Evolutionary conservation across 164 flowering plant genomes (phyloP).

Genomic region (Sedum album): DNA sequence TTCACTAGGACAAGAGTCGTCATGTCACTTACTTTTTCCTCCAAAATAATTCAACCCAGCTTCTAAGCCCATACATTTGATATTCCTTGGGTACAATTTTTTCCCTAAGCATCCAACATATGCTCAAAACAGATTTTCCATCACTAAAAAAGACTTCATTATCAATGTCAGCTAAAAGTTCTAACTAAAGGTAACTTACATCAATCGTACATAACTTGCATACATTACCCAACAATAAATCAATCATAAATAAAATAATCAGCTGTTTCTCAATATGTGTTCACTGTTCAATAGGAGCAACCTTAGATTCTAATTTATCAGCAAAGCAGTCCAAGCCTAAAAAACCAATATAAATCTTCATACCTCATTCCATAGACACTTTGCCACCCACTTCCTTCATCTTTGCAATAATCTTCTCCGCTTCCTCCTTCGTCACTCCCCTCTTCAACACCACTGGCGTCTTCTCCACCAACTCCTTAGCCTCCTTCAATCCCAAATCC

Average conservation of each 20-base stretch:
- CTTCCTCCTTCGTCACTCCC: slow-evolving; percentile 38
- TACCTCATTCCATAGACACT: slow-evolving; percentile 34
- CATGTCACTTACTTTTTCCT: too few relatives aligned
- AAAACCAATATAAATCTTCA: background rate
- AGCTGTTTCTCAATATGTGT: background rate
- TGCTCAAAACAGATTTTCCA: background rate
- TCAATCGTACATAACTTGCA: background rate
- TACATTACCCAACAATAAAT: background rate
- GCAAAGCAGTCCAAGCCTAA: too few relatives aligned
- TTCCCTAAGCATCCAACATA: background rate
- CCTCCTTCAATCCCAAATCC: slow-evolving; percentile 61
- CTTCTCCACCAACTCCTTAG: slow-evolving; percentile 43
- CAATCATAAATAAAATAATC: background rate
- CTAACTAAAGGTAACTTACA: background rate
- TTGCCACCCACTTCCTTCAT: slow-evolving; percentile 39
- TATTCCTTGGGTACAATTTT: background rate
- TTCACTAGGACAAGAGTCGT: too few relatives aligned
- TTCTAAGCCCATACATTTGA: background rate
- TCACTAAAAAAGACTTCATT: background rate
- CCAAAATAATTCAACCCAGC: too few relatives aligned
- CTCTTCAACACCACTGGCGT: slow-evolving; percentile 35
- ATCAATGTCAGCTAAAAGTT: background rate
- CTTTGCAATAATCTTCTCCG: slow-evolving; percentile 32
- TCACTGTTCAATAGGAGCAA: too few relatives aligned
- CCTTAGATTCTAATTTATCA: too few relatives aligned